Evolutionary conservation across 2,329 filamentous ascomycete genomes (phyloP), one percentile per base, ranked within the genome.

Genomic region (Monilinia vaccinii-corymbosi): DNA sequence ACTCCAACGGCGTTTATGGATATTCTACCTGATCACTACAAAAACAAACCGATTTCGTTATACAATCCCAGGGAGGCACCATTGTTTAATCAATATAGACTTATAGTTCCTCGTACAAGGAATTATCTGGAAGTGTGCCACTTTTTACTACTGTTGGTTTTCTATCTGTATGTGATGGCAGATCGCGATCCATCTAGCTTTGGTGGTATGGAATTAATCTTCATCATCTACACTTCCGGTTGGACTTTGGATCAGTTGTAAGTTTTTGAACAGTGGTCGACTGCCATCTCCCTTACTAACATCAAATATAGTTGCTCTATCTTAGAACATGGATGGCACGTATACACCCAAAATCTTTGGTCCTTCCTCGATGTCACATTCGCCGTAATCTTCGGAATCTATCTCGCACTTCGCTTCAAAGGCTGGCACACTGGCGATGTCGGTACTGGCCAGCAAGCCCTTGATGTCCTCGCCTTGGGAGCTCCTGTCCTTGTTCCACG

Each of bases 301-400:
- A 1, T 5, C 23, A 16, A n/a, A 21, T 16, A 16, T 6, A 59
- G 57, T 46, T 55, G 87, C 1, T 89, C 88, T 0, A 86, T 91
- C 32, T 72, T 90, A 18, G 89, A 89, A 64, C 89, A 94, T 70
- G 83, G 81, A 53, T 84, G 88, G 88, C 82, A 84, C 61, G 89
- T 94, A 1, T 92, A 94, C 69, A 91, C 89, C 0, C 89, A 95
- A 71, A 93, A 94, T 67, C 76, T 95, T 4, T 95, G 90, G 90
- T 91, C 89, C 0, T 94, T 95, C 68, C 80, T 95, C 18, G 90
- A 94, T 71, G 84, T 93, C 50, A 84, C 83, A 5, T 95, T 93
- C 68, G 81, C 85, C n/a, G 67, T 79, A 46, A 86, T 94, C 36
- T 94, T 89, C 70, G 76, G 79, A 67, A 73, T 79, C 18, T 94